Conservation (phyloP, 2,329 filamentous ascomycete genomes). For the Stagonosporopsis tanaceti region DNA sequence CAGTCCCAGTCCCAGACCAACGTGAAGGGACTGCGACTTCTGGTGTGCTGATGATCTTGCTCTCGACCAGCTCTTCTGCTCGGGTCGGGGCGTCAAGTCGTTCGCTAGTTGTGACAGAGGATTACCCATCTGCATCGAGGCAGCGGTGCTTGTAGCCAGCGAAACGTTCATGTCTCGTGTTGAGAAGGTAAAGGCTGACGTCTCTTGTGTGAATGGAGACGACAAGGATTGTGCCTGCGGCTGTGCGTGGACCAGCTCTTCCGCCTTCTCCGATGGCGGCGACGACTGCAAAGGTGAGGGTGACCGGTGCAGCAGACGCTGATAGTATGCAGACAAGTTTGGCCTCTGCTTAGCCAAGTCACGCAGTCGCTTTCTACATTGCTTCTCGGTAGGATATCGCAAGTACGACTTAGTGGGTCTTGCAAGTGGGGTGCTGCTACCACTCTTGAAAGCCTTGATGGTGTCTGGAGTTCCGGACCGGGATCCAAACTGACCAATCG, state of each 20-base stretch:
- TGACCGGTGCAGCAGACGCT: constrained; percentile 67
- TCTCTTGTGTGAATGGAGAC: constrained; percentile 44
- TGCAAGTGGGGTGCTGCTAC: constrained; percentile 58
- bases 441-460: constrained; percentile 53
- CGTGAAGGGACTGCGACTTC: constrained; percentile 60
- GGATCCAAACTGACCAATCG: constrained; percentile 25
- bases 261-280: constrained; percentile 40
- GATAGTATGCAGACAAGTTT: constrained; percentile 69
- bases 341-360: constrained; percentile 68
- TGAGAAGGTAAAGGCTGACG: constrained; percentile 48
- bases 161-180: constrained; percentile 61
- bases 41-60: constrained; percentile 60
- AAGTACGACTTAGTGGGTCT: constrained; percentile 48
- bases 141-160: constrained; percentile 59
- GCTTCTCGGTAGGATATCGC: constrained; percentile 66
- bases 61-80: constrained; percentile 52
- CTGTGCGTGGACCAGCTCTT: constrained; percentile 6
- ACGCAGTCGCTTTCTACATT: constrained; percentile 66
- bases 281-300: constrained; percentile 64
- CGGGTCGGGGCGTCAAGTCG: constrained; percentile 44
- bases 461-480: constrained; percentile 55
- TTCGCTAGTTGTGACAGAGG: constrained; percentile 57
- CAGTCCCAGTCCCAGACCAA: constrained; percentile 55
- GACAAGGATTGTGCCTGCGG: constrained; percentile 49
- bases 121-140: constrained; percentile 60